phyloP scores from a whole-genome alignment of 192 early-diverging fungal genomes.

The Oehlia diaphana region DNA sequence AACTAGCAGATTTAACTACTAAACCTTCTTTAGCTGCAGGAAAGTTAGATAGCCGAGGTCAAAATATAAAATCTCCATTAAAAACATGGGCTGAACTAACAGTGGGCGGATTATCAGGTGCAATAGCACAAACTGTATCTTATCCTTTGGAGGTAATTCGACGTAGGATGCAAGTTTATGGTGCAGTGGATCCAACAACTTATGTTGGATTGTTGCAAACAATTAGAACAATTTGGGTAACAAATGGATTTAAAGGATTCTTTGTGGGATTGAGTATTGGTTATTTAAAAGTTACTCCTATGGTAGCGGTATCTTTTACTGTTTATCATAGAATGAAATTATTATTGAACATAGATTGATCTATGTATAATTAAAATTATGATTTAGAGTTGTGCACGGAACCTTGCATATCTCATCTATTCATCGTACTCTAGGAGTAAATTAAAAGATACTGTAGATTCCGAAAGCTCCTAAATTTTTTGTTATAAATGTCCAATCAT shows the following conservation, averaged over 20 bases:
- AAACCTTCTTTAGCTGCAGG: conserved; percentile 28
- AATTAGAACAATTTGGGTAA: conserved; percentile 60
- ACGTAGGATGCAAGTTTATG: conserved; percentile 82
- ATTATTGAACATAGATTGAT: conserved; percentile 51
- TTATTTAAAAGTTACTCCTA: conserved; percentile 92
- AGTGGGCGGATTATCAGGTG: conserved; percentile 82
- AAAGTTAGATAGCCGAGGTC: conserved; percentile 37
- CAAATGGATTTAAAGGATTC: conserved; percentile 79
- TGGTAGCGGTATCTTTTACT: conserved; percentile 87
- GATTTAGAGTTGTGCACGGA: no score
- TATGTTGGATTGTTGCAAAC: conserved; percentile 61
- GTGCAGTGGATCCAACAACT: conserved; percentile 51
- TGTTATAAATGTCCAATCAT: no score
- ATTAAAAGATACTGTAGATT: no score
- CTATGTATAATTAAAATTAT: no score
- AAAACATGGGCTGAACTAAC: conserved; percentile 75
- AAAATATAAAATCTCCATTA: conserved; percentile 54
- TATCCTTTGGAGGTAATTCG: conserved; percentile 95
- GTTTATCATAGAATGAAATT: conserved; percentile 83
- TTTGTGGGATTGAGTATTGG: conserved; percentile 98
- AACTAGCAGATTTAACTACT: conserved; percentile 35
- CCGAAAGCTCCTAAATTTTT: no score
- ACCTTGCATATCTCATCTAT: no score
- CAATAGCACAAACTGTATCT: conserved; percentile 79
- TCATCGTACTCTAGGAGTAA: no score